A percentile compares a stretch with the other conserved stretches of the same genome.
Conservation (phyloP, 192 early-diverging fungal genomes). For the Backusella psychrophila region DNA sequence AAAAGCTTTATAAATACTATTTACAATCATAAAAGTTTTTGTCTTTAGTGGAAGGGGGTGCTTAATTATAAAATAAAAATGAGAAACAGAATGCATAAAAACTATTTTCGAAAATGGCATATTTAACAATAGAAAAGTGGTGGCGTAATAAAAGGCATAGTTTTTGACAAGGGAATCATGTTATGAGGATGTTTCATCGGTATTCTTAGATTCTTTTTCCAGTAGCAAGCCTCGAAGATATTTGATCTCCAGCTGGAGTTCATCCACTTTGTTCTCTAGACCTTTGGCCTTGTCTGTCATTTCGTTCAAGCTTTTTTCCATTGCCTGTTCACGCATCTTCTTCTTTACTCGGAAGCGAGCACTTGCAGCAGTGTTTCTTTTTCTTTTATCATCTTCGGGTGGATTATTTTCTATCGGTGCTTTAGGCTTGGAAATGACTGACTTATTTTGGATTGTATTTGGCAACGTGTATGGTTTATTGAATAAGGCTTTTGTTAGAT, state of each 20-base stretch:
- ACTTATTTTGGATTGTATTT: background rate
- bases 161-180: background rate
- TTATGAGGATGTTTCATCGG: background rate
- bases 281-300: slow-evolving; percentile 66
- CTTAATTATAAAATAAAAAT: background rate
- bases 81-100: slow-evolving; percentile 3
- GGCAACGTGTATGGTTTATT: background rate
- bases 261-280: slow-evolving; percentile 74
- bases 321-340: slow-evolving; percentile 81
- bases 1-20: slow-evolving; percentile 1
- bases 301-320: slow-evolving; percentile 75
- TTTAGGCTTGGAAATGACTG: background rate
- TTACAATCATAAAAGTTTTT: background rate
- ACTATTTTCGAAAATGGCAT: background rate
- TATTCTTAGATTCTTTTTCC: slow-evolving; percentile 59
- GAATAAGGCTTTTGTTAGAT: background rate
- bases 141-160: background rate
- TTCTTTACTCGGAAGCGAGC: slow-evolving; percentile 96
- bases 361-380: slow-evolving; percentile 90
- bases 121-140: background rate
- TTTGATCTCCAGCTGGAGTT: slow-evolving; percentile 86
- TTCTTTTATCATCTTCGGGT: slow-evolving; percentile 82
- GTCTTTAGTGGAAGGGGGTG: background rate
- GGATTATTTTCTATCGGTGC: background rate
- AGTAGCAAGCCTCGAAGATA: slow-evolving; percentile 84